Conservation (phyloP, 345 rosid genomes). For the Bruguiera sexangula region DNA sequence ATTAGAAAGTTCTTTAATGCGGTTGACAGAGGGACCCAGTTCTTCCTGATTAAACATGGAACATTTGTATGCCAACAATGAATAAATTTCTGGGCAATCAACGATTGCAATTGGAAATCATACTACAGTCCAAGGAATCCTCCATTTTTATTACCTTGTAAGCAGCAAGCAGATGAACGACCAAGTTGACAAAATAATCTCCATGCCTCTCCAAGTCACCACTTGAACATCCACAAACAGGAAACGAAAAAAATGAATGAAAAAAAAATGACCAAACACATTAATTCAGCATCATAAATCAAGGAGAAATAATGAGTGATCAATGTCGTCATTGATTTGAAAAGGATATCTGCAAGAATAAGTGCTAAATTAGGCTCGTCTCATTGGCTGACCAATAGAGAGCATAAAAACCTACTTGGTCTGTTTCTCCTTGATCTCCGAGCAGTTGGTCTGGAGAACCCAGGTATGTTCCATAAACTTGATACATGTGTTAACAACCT, state of each 20-base stretch:
- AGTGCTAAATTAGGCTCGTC: neutral
- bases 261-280: too few relatives aligned
- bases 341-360: conserved; percentile 8
- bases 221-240: conserved; percentile 44
- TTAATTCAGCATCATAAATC: too few relatives aligned
- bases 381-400: neutral
- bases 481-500: conserved; percentile 66
- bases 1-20: conserved; percentile 41
- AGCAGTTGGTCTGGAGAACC: conserved; percentile 41
- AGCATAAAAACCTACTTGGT: conserved; percentile 57
- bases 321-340: neutral
- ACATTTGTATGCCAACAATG: neutral
- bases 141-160: conserved; percentile 51
- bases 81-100: too few relatives aligned
- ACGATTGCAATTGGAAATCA: neutral
- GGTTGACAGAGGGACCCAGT: conserved; percentile 42
- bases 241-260: too few relatives aligned
- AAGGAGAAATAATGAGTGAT: too few relatives aligned
- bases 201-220: conserved; percentile 69
- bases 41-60: conserved; percentile 50
- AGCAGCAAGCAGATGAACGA: conserved; percentile 54
- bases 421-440: conserved; percentile 54
- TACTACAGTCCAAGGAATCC: neutral
- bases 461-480: conserved; percentile 67
- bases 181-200: conserved; percentile 59